phyloP scores from a whole-genome alignment of 2,329 filamentous ascomycete genomes.

The Aspergillus floridensis region DNA sequence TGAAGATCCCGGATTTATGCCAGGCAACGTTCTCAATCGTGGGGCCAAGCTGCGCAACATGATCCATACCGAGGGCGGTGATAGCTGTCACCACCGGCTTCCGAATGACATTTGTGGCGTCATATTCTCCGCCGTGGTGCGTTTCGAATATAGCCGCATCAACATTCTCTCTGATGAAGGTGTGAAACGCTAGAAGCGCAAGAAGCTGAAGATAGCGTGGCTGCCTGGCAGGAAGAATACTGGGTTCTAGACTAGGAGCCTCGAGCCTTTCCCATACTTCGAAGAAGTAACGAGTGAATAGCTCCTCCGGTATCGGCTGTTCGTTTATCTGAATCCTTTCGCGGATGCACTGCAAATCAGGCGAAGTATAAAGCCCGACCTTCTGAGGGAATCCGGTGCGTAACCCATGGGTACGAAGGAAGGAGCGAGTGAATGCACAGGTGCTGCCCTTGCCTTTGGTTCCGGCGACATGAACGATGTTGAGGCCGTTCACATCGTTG shows the following conservation, averaged over 20 bases:
- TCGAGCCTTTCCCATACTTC: constrained; percentile 40
- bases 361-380: constrained; percentile 29
- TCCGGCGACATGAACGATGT: constrained; percentile 68
- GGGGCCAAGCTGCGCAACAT: constrained; percentile 61
- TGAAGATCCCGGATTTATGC: constrained; percentile 73
- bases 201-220: constrained; percentile 54
- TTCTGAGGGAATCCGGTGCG: constrained; percentile 27
- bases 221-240: constrained; percentile 26
- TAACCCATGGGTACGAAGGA: constrained; percentile 49
- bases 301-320: constrained; percentile 25
- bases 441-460: constrained; percentile 77
- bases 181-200: constrained; percentile 63
- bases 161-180: constrained; percentile 62
- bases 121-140: constrained; percentile 66
- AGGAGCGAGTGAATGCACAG: constrained; percentile 57
- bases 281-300: constrained; percentile 28
- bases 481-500: constrained; percentile 57
- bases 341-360: constrained; percentile 29
- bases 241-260: not conserved
- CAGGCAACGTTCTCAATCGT: constrained; percentile 67
- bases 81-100: constrained; percentile 60
- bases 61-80: constrained; percentile 67
- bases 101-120: constrained; percentile 66
- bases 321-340: constrained; percentile 42
- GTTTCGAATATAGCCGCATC: constrained; percentile 65